Conservation (phyloP, 331 rosid genomes). For the Telfairia occidentalis region DNA sequence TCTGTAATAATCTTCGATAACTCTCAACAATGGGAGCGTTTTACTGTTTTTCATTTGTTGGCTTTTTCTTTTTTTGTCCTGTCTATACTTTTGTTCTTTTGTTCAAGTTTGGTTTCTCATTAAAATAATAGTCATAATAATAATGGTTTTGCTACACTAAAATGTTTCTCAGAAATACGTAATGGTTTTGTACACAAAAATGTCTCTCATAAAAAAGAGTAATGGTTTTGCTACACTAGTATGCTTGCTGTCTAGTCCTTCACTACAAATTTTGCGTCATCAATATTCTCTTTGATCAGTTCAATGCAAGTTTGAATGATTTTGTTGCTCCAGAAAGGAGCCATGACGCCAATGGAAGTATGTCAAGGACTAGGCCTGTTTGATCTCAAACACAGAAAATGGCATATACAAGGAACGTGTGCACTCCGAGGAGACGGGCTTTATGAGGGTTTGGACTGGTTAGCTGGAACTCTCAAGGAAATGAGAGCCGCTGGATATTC, state of each 20-base stretch:
- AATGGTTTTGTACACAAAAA: too few relatives aligned
- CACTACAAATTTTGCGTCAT: not conserved
- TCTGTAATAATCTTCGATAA: too few relatives aligned
- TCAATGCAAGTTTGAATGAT: not conserved
- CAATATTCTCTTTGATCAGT: not conserved
- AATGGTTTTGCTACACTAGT: not conserved
- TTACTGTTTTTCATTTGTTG: too few relatives aligned
- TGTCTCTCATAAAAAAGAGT: too few relatives aligned
- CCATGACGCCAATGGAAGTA: slow-evolving; percentile 88
- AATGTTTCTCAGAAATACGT: too few relatives aligned
- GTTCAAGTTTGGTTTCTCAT: too few relatives aligned
- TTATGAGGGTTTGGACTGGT: slow-evolving; percentile 94
- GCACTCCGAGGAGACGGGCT: slow-evolving; percentile 91
- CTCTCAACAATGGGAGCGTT: too few relatives aligned
- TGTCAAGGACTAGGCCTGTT: slow-evolving; percentile 89
- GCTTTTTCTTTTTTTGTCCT: too few relatives aligned
- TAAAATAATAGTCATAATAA: too few relatives aligned
- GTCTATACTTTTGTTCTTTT: too few relatives aligned
- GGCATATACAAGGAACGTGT: slow-evolving; percentile 95
- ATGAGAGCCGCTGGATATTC: slow-evolving; percentile 74
- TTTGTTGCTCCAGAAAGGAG: slow-evolving; percentile 49
- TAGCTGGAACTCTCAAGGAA: slow-evolving; percentile 79
- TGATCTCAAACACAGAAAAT: slow-evolving; percentile 80
- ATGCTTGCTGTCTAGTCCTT: not conserved
- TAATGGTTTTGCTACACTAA: not conserved